These are phyloP conservation scores for Baudoinia panamericana DNA, from an alignment of 495 filamentous ascomycete species.

Conservation along the genomic window DNA sequence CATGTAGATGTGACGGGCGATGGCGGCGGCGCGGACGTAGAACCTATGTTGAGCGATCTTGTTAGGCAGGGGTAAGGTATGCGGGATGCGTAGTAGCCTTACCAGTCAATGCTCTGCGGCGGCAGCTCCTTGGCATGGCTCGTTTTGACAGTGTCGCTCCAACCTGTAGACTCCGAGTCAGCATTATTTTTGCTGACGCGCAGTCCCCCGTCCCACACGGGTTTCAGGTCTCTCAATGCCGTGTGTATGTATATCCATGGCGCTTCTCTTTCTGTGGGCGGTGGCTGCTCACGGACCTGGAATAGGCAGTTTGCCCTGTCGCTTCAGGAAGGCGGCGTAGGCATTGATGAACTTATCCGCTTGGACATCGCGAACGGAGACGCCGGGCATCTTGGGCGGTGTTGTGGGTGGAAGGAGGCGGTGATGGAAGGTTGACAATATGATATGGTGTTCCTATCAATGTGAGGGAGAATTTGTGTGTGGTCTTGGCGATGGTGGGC, in stretches of 20 bases:
- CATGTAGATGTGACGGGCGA: conserved; percentile 97
- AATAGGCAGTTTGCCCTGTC: conserved; percentile 95
- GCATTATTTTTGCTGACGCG: conserved; percentile 18
- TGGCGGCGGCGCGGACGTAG: conserved; percentile 91
- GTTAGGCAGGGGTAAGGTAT: neutral
- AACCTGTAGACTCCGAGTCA: conserved; percentile 47
- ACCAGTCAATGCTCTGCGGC: conserved; percentile 92
- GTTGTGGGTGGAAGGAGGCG: conserved; percentile 3
- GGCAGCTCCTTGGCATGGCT: conserved; percentile 90
- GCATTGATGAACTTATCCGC: conserved; percentile 90
- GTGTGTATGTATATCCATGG: too few species aligned
- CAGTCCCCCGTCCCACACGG: conserved; percentile 33
- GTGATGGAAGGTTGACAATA: conserved; percentile 1
- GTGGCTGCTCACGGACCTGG: conserved; percentile 47
- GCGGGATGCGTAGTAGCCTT: conserved; percentile 19
- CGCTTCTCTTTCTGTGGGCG: too few species aligned
- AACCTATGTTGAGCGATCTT: conserved; percentile 40
- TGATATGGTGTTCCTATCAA: too few species aligned
- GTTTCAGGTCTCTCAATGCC: conserved; percentile 23
- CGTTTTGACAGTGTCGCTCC: conserved; percentile 99
- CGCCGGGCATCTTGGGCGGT: conserved; percentile 28
- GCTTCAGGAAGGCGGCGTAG: conserved; percentile 96
- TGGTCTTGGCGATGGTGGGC: too few species aligned
- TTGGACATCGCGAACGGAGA: conserved; percentile 35
- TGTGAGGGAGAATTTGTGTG: too few species aligned